These are phyloP conservation scores for Homolaphlyctis polyrhiza DNA, from an alignment of 371 early-diverging fungal species.

Conservation along the genomic window DNA sequence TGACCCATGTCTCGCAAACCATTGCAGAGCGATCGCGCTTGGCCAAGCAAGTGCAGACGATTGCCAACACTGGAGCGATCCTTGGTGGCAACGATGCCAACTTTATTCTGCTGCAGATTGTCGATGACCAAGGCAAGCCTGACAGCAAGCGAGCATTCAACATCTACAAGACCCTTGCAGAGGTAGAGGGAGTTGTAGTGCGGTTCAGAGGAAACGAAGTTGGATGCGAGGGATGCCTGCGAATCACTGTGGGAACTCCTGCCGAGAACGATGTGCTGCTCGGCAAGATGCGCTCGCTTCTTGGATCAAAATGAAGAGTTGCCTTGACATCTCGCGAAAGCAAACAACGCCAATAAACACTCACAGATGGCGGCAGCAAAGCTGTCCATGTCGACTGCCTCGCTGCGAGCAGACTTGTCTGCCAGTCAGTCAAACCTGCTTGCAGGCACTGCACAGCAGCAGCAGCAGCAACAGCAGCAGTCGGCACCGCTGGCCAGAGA, in stretches of 20 bases:
- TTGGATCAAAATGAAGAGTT: not conserved
- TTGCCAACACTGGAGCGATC: slow-evolving; percentile 61
- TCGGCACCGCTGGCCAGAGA: slow-evolving; percentile 8
- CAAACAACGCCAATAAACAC: too few species aligned
- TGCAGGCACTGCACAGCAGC: not conserved
- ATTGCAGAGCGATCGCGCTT: slow-evolving; percentile 59
- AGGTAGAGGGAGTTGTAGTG: slow-evolving; percentile 79
- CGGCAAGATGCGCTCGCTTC: slow-evolving; percentile 12
- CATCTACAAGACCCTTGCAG: slow-evolving; percentile 80
- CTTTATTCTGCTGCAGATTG: slow-evolving; percentile 83
- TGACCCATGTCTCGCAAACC: slow-evolving; percentile 49
- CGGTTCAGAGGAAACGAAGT: slow-evolving; percentile 87
- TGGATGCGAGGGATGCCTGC: slow-evolving; percentile 87
- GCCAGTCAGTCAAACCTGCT: too few species aligned
- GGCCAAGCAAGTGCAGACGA: slow-evolving; percentile 43
- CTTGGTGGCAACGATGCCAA: slow-evolving; percentile 89
- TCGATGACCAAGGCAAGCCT: slow-evolving; percentile 58
- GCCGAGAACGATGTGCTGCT: slow-evolving; percentile 64
- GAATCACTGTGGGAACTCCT: slow-evolving; percentile 88
- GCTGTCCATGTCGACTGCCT: not conserved
- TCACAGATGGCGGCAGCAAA: not conserved
- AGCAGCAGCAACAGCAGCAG: not conserved
- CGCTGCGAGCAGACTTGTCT: too few species aligned
- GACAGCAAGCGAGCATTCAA: slow-evolving; percentile 65
- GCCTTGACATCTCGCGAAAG: too few species aligned